Evolutionary conservation across 148 eudicot genomes (phyloP), one percentile per base, ranked within the genome.

Genomic region (Drosera capensis): DNA sequence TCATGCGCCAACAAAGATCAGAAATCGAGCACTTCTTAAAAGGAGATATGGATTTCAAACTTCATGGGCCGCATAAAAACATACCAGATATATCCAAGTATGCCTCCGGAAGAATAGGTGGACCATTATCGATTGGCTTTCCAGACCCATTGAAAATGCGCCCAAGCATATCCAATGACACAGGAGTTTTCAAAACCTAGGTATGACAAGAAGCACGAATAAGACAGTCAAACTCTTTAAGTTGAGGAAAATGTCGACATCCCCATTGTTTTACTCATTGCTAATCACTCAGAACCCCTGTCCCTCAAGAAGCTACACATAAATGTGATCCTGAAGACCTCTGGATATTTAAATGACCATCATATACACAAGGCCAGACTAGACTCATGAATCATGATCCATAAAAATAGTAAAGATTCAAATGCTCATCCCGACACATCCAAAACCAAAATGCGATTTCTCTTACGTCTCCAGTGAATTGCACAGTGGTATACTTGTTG

Each of bases 61-160:
- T 34, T 4, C 38, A 5, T 11, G n/a, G 38, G 3, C 13, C 2
- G 2, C n/a, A 15, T 9, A 34, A 34, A 13, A 13, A 44, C 58
- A 61, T 52, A 68, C 86, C 86, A 59, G 86, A 79, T 29, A 79
- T 79, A 69, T 79, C 86, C 68, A 74, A 58, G 48, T 79, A 79
- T 26, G 86, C 81, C 72, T 79, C 86, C 1, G 86, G 86, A 44
- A 79, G 63, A 71, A 80, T 75, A 25, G 88, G 88, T 48, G 88
- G 88, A 16, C 88, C 88, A 52, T 80, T 79, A 52, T 79, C 87
- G 28, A 79, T 79, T 57, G 87, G 87, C 54, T 79, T 79, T 24
- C 87, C 87, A 52, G 87, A 79, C 46, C 87, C 87, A 67, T 79
- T 75, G 52, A 79, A 79, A 51, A 79, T 72, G 23, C 88, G 82